phyloP scores from a whole-genome alignment of 352 stramenopile species.

The Pythium dissimile region DNA sequence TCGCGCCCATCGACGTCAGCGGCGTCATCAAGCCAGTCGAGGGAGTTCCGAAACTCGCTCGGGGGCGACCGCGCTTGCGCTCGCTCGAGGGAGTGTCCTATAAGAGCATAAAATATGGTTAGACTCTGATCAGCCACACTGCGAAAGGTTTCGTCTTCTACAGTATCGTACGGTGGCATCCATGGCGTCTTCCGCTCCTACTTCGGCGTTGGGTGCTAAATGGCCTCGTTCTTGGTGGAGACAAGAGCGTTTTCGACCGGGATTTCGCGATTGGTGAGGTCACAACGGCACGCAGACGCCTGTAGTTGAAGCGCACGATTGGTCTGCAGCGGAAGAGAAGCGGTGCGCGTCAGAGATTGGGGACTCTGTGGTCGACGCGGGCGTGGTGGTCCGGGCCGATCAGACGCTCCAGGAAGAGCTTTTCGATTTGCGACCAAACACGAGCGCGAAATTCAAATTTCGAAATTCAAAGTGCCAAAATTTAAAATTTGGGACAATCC shows the following conservation, averaged over 20 bases:
- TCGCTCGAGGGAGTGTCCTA: conserved; percentile 13
- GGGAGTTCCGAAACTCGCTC: background rate
- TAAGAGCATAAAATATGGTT: background rate
- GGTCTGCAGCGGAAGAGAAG: no score
- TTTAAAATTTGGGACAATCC: conserved; percentile 13
- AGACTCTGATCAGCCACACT: background rate
- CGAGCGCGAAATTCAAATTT: conserved; percentile 31
- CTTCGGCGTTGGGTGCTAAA: conserved; percentile 7
- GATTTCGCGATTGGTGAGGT: no score
- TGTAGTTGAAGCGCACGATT: no score
- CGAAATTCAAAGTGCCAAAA: conserved; percentile 22
- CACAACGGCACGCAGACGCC: no score
- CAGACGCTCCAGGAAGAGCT: background rate
- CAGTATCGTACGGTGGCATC: background rate
- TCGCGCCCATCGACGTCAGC: background rate
- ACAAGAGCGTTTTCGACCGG: background rate
- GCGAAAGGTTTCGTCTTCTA: background rate
- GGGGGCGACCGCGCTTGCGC: conserved; percentile 10
- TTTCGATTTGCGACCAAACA: conserved; percentile 24
- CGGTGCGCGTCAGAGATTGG: background rate
- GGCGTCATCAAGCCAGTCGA: background rate
- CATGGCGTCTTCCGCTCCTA: no score
- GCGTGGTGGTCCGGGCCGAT: background rate
- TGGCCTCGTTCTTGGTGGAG: no score
- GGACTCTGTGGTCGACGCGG: background rate